Evolutionary conservation across 73 alveolate genomes (phyloP), one percentile per base, ranked within the genome.

Genomic region (Tetrahymena malaccensis): DNA sequence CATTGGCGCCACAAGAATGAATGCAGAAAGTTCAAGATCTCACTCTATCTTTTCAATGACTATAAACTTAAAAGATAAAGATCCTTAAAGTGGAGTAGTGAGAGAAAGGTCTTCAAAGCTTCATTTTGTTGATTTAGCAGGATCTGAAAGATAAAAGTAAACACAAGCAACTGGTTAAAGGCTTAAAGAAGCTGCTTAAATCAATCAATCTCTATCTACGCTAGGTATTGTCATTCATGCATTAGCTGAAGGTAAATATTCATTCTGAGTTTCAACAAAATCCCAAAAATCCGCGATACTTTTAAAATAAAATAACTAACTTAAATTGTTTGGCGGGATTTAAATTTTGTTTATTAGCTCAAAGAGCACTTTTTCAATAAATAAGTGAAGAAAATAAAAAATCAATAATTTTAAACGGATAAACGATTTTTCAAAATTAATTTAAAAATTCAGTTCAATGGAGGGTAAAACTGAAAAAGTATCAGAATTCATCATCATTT

Each of bases 211-310:
- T 33, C 96, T 99, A 93, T 96, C 99, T 27, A 99, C 98, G 96
- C 94, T 99, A 96, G 99, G 99, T 94, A 98, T 99, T 96, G 99
- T 99, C 34, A 99, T 99, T 25, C 99, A 99, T 34, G 99, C 99
- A 0, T 98, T 99, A 21, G 98, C 99, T 38, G 99, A 98, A 93
- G 93, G 95, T 35, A 97, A 98, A 94, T 70, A 25, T n/a, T 4
- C 17, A n/a, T 4, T 25, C 37, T 70, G 9, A 34, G 0, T 31
- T n/a, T 31, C 37, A 27, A 9, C 22, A 70, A 50, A 19, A 50
- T 21, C 3, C 8, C 7, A 50, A 7, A 50, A 15, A 50, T 50
- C 27, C 83, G 83, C 83, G 27, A 19, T 15, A 50, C 44, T 50
- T 50, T 21, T 50, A 5, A 50, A 50, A 10, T 10, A 50, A 19